Conservation (phyloP, 257 asterid species). For the Solanum sejunctum region DNA sequence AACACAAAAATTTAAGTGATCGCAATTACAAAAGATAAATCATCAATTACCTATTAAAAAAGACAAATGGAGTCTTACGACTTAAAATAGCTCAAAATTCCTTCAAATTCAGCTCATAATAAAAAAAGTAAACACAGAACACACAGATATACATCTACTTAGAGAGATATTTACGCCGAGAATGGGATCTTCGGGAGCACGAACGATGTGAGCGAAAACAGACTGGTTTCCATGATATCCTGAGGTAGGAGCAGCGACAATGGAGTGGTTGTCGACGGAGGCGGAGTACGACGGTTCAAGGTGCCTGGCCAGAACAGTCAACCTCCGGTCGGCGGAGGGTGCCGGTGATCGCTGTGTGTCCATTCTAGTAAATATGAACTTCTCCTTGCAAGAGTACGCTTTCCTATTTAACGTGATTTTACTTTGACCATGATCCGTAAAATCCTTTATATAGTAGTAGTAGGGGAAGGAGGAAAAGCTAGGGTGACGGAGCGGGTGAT, state of each 20-base stretch:
- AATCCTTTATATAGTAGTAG: background rate
- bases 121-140: background rate
- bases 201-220: constrained; percentile 62
- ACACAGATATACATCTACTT: background rate
- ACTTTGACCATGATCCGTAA: background rate
- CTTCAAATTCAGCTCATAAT: background rate
- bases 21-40: background rate
- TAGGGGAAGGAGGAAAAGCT: background rate
- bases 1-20: background rate
- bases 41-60: background rate
- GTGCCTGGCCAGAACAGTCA: constrained; percentile 48
- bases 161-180: constrained; percentile 59
- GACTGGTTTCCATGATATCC: constrained; percentile 20
- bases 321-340: constrained; percentile 53
- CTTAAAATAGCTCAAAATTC: background rate
- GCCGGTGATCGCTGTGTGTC: constrained; percentile 13
- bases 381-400: constrained; percentile 3
- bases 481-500: background rate
- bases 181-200: constrained; percentile 92
- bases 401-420: background rate
- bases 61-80: background rate
- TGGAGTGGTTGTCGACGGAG: constrained; percentile 7
- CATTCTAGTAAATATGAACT: constrained; percentile 24
- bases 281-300: constrained; percentile 24
- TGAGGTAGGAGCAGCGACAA: constrained; percentile 59